phyloP scores from a whole-genome alignment of 2,329 filamentous ascomycete genomes.

The Phaeophleospora eucalypticola region DNA sequence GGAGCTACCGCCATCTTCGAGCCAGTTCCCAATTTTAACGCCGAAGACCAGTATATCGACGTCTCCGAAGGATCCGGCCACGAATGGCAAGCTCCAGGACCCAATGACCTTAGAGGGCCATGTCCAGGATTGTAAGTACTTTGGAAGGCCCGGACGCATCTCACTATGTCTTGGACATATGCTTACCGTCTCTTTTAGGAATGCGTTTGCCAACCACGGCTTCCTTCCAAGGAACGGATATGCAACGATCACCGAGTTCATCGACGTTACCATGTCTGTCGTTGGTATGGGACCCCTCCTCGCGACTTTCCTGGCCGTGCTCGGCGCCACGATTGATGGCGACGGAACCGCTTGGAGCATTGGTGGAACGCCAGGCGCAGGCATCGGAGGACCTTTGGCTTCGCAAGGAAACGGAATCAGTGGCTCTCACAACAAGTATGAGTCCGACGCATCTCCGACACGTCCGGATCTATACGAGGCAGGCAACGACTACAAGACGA shows the following conservation, averaged over 20 bases:
- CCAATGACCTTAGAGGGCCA: slow-evolving; percentile 28
- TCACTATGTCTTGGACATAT: too few species aligned
- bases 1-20: slow-evolving; percentile 24
- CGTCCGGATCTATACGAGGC: slow-evolving; percentile 29
- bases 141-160: too few species aligned
- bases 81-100: slow-evolving; percentile 28
- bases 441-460: slow-evolving; percentile 22
- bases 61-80: slow-evolving; percentile 23
- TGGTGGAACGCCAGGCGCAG: slow-evolving; percentile 24
- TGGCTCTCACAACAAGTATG: slow-evolving; percentile 25
- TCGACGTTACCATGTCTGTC: slow-evolving; percentile 27
- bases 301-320: slow-evolving; percentile 30
- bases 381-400: slow-evolving; percentile 8
- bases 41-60: slow-evolving; percentile 26
- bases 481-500: slow-evolving; percentile 25
- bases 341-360: slow-evolving; percentile 30
- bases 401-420: slow-evolving; percentile 17
- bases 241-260: slow-evolving; percentile 30
- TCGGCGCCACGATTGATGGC: slow-evolving; percentile 32
- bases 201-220: slow-evolving; percentile 29
- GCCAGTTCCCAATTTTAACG: slow-evolving; percentile 28
- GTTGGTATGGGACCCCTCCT: slow-evolving; percentile 35
- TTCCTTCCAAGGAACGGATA: slow-evolving; percentile 32
- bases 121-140: slow-evolving; percentile 27
- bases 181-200: slow-evolving; percentile 9